phyloP scores from a whole-genome alignment of 2,329 filamentous ascomycete species.

The Dothidotthia symphoricarpi region DNA sequence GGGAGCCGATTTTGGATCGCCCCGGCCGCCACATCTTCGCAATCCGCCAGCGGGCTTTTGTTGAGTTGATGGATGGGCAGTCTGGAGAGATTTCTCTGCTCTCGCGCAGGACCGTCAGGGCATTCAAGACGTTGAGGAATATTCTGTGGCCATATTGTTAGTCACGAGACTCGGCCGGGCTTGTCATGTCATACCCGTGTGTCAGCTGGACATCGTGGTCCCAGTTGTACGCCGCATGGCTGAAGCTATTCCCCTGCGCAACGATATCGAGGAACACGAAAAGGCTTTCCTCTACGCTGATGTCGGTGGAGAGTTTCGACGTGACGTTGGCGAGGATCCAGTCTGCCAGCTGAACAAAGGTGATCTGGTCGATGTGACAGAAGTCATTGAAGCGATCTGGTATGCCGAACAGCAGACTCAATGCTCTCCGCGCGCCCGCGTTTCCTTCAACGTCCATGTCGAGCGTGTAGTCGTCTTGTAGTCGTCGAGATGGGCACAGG shows the following conservation, averaged over 20 bases:
- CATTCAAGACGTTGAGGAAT: constrained; percentile 37
- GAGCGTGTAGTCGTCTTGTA: not conserved
- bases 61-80: constrained; percentile 33
- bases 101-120: constrained; percentile 34
- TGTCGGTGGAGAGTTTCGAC: constrained; percentile 28
- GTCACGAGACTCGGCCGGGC: constrained; percentile 3
- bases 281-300: constrained; percentile 40
- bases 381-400: constrained; percentile 41
- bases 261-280: constrained; percentile 42
- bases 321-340: constrained; percentile 38
- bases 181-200: constrained; percentile 30
- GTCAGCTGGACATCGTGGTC: constrained; percentile 38
- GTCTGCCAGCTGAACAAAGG: constrained; percentile 40
- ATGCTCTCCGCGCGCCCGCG: constrained; percentile 31
- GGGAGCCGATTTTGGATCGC: constrained; percentile 26
- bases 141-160: constrained; percentile 28
- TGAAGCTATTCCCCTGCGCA: constrained; percentile 39
- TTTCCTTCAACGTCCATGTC: constrained; percentile 24
- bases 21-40: constrained; percentile 31
- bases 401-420: constrained; percentile 35
- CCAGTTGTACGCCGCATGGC: constrained; percentile 33
- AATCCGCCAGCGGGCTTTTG: constrained; percentile 35
- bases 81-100: constrained; percentile 32
- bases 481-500: not conserved
- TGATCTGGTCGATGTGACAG: constrained; percentile 40